Evolutionary conservation across 2,329 filamentous ascomycete species (phyloP), one percentile per base, ranked within the genome.

Genomic region (Emericellopsis atlantica): DNA sequence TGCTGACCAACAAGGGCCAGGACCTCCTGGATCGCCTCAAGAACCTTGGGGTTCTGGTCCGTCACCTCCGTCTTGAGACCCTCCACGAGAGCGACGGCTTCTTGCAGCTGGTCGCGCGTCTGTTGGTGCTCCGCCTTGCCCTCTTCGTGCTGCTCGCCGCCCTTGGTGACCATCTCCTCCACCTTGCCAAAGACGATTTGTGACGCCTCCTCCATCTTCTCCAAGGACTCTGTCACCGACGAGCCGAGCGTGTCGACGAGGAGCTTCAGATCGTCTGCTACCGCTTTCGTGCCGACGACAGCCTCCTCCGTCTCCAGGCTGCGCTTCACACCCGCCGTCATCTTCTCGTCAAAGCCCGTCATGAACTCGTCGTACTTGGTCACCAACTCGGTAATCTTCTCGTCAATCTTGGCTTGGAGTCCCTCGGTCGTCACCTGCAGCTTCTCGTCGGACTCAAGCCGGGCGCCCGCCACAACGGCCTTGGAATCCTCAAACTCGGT

Each of bases 351-450:
- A 24, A 86, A 72, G 7, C 77, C 67, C 16, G 73, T 65, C 53
- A 93, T 84, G 46, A 89, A 81, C 45, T 92, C 86, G 42, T 95
- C 89, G 53, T 95, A 93, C 57, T 93, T 95, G 49, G 73, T 69
- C 57, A 94, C 77, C 21, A 98, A 69, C 48, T 88, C 84, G 44
- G 75, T 74, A 49, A 95, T 71, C 51, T 75, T 76, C 51, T 79
- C 75, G 31, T 79, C 76, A 36, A 81, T 63, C 55, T 76, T 79
- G 44, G 59, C 57, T 35, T 67, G 62, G 8, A 81, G 61, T 5
- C 55, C 62, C 8, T 77, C 71, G 16, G 72, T 70, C 0, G 71
- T 69, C 44, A 73, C 62, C 47, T 77, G 70, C 24, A 81, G 78
- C 55, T 87, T 88, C 52, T 88, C 83, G 46, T 95, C 85, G 4